Percentiles rank a stretch among this genome's conserved stretches.
Evolutionary conservation across 306 rosid species (phyloP).

Genomic region (Vachellia pachyceras): DNA sequence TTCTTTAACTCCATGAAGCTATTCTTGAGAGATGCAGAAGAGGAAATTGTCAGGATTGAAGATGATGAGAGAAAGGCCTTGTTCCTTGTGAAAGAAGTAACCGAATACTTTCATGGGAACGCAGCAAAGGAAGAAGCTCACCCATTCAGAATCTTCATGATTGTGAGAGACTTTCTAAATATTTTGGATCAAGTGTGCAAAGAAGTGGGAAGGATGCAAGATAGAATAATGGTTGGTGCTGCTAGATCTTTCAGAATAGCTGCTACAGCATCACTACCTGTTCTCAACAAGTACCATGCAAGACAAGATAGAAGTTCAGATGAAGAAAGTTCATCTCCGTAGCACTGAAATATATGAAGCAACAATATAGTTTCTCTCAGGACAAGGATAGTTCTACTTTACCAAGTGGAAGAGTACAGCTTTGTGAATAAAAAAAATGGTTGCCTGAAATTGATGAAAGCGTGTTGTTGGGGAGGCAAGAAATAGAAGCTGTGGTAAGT

Average conservation of each 20-base stretch:
- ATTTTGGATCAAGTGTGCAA: slow-evolving; percentile 93
- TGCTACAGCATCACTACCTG: slow-evolving; percentile 86
- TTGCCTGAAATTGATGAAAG: slow-evolving; percentile 35
- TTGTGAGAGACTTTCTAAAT: slow-evolving; percentile 88
- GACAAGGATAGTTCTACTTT: slow-evolving; percentile 36
- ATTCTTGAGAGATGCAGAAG: slow-evolving; percentile 81
- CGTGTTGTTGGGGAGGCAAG: slow-evolving; percentile 23
- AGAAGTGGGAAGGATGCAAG: slow-evolving; percentile 94
- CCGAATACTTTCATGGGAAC: slow-evolving; percentile 88
- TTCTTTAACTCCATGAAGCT: slow-evolving; percentile 72
- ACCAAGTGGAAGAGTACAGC: slow-evolving; percentile 24
- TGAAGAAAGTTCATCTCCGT: slow-evolving; percentile 90
- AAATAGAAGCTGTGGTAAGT: slow-evolving; percentile 22
- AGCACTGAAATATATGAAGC: slow-evolving; percentile 47
- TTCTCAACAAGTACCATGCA: slow-evolving; percentile 81
- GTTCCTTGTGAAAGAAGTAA: slow-evolving; percentile 81
- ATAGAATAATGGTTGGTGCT: slow-evolving; percentile 67
- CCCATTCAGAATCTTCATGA: slow-evolving; percentile 92
- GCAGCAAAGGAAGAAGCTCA: slow-evolving; percentile 92
- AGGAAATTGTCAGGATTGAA: slow-evolving; percentile 66
- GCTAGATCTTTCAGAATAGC: slow-evolving; percentile 94
- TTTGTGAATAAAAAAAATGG: slow-evolving; percentile 17
- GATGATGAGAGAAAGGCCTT: slow-evolving; percentile 77
- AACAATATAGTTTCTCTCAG: slow-evolving; percentile 42
- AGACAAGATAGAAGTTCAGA: slow-evolving; percentile 83